Percentiles rank a stretch among this genome's conserved stretches.
phyloP scores from a whole-genome alignment of 768 basidiomycete genomes.

The Pleurotus citrinopileatus region DNA sequence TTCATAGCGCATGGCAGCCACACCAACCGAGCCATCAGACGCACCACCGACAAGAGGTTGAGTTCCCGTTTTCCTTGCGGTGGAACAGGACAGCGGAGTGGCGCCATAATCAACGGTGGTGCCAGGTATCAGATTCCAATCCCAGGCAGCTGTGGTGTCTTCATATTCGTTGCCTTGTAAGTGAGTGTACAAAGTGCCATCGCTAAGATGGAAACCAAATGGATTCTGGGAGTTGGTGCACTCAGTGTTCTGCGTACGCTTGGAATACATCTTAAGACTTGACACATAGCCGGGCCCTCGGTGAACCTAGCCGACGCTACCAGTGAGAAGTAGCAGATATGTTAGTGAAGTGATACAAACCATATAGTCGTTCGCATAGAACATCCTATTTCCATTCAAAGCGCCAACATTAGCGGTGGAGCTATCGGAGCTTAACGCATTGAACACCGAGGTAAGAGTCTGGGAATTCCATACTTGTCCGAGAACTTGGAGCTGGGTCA shows the following conservation, averaged over 20 bases:
- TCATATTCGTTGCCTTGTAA: slow-evolving; percentile 38
- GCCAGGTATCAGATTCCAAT: slow-evolving; percentile 58
- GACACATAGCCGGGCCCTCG: slow-evolving; percentile 40
- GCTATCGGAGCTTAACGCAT: slow-evolving; percentile 21
- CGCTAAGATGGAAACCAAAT: slow-evolving; percentile 47
- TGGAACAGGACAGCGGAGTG: slow-evolving; percentile 24
- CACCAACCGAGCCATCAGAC: slow-evolving; percentile 28
- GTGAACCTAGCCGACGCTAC: slow-evolving; percentile 32
- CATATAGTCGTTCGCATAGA: slow-evolving; percentile 49
- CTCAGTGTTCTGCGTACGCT: slow-evolving; percentile 43
- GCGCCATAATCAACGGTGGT: slow-evolving; percentile 30
- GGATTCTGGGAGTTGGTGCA: slow-evolving; percentile 46
- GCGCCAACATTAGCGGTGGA: slow-evolving; percentile 35
- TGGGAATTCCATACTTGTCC: slow-evolving; percentile 35
- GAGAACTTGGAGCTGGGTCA: slow-evolving; percentile 36
- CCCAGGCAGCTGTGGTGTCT: slow-evolving; percentile 53
- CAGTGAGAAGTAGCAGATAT: background rate
- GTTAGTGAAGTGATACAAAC: slow-evolving; percentile 20
- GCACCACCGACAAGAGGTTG: slow-evolving; percentile 32
- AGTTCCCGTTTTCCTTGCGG: slow-evolving; percentile 18
- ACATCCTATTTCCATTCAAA: slow-evolving; percentile 41
- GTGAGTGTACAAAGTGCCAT: slow-evolving; percentile 49
- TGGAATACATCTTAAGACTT: slow-evolving; percentile 43
- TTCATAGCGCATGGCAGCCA: slow-evolving; percentile 31
- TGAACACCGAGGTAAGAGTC: slow-evolving; percentile 23